Base-by-base conservation (phyloP, 2,329 filamentous ascomycete species). In the Aspergillus sp. region DNA sequence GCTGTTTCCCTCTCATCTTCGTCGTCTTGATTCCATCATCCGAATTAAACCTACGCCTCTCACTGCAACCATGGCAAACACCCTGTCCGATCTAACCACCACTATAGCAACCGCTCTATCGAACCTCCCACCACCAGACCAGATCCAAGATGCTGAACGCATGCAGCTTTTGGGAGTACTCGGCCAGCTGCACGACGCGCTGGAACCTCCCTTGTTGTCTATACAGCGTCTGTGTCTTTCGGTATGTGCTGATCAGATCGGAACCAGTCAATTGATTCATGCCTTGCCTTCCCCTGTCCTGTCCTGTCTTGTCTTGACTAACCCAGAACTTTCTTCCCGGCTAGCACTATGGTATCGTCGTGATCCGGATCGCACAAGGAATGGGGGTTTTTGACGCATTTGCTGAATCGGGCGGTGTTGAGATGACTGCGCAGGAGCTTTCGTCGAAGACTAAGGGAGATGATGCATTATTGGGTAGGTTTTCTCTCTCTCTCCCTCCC, bases 301-400 rank as follows among this genome's bases (percentile, higher is more conserved):
- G 31, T 7, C n/a, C 37, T 9, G 11, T 35, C 23, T 27, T 33
- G 41, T 37, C 12, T 21, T 44, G 7, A 6, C 27, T 17, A 17
- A 23, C 40, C 12, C n/a, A 31, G 3, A 33, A 31, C 17, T 11
- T 17, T 15, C 3, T n/a, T 15, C 5, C 9, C 40, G 52, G 23
- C 9, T 15, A 62, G 59, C 54, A 56, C 44, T 60, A 62, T 39
- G 35, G 17, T 11, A 39, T 59, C n/a, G 45, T 45, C 14, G 19
- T 17, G 6, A 60, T 64, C 27, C 57, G 64, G 14, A 45, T 62
- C 15, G 61, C 61, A 4, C 55, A 59, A 15, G 66, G 62, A 2
- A 64, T 66, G 66, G 63, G 63, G 7, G 39, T 68, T 31, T 66
- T 68, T 46, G 63, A 68, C 43, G 59, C 64, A 3, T 63, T 65